Conservation (phyloP, 352 stramenopile species). For the Thalassiosira pacifica region DNA sequence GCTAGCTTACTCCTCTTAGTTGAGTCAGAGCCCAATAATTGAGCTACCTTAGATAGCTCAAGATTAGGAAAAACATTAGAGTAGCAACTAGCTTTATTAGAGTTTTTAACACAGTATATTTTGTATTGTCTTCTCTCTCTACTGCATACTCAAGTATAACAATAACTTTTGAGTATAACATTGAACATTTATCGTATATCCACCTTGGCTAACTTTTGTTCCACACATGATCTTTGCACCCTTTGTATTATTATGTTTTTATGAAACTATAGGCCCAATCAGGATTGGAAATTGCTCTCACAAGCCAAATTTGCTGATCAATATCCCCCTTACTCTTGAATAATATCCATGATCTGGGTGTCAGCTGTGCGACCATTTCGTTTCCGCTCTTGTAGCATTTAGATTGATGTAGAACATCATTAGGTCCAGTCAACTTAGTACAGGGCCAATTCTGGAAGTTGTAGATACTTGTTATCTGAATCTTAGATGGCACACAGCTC, state of each 20-base stretch:
- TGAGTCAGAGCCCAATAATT: too few relatives aligned
- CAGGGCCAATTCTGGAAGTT: neutral
- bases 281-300: neutral
- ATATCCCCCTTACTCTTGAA: neutral
- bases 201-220: neutral
- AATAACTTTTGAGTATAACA: constrained; percentile 10
- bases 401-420: neutral
- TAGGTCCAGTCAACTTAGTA: neutral
- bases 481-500: neutral
- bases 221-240: neutral
- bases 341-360: neutral
- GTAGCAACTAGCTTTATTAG: too few relatives aligned
- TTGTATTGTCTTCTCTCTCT: neutral
- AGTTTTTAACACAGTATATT: constrained; percentile 2
- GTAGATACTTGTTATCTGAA: constrained; percentile 4
- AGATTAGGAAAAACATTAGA: too few relatives aligned
- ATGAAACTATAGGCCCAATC: neutral
- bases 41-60: too few relatives aligned
- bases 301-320: neutral
- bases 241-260: constrained; percentile 5
- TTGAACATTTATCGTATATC: constrained; percentile 8
- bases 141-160: constrained; percentile 1
- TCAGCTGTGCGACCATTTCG: neutral
- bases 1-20: too few relatives aligned
- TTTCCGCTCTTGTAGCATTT: neutral